These are phyloP conservation scores for Phaeosphaeriaceae sp. DNA, from an alignment of 2,329 filamentous ascomycete genomes.

Conservation along the genomic window DNA sequence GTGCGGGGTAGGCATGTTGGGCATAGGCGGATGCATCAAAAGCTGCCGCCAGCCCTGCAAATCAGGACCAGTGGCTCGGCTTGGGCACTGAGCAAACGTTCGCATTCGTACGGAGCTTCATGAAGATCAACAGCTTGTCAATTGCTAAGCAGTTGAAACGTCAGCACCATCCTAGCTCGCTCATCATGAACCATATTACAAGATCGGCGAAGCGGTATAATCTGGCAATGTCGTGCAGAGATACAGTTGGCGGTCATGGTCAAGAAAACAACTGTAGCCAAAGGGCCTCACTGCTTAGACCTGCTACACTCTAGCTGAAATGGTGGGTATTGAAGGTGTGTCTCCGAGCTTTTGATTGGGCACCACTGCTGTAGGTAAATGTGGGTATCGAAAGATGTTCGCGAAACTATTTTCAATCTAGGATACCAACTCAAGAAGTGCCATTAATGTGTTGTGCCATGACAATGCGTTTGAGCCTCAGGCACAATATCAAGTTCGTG, in stretches of 20 bases:
- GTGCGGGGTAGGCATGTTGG: slow-evolving; percentile 8
- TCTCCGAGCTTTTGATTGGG: too few species aligned
- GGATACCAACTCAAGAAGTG: background rate
- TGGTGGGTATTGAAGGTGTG: too few species aligned
- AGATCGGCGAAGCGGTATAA: background rate
- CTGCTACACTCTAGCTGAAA: too few species aligned
- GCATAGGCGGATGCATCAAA: slow-evolving; percentile 1
- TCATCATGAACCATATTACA: background rate
- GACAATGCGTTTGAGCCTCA: background rate
- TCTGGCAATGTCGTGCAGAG: background rate
- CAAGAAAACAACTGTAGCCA: background rate
- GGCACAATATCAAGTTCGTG: background rate
- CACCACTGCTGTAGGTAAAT: background rate
- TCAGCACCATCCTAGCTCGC: background rate
- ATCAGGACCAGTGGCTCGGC: slow-evolving; percentile 11
- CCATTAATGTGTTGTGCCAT: background rate
- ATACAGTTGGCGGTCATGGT: background rate
- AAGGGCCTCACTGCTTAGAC: background rate
- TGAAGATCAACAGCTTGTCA: slow-evolving; percentile 1
- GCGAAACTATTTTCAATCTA: background rate
- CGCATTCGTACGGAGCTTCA: slow-evolving; percentile 5
- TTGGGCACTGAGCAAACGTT: slow-evolving; percentile 21
- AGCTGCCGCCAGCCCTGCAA: background rate
- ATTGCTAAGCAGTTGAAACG: background rate
- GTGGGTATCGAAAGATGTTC: background rate